Evolutionary conservation across 768 basidiomycete genomes (phyloP).

Genomic region (Boletellus emodensis): DNA sequence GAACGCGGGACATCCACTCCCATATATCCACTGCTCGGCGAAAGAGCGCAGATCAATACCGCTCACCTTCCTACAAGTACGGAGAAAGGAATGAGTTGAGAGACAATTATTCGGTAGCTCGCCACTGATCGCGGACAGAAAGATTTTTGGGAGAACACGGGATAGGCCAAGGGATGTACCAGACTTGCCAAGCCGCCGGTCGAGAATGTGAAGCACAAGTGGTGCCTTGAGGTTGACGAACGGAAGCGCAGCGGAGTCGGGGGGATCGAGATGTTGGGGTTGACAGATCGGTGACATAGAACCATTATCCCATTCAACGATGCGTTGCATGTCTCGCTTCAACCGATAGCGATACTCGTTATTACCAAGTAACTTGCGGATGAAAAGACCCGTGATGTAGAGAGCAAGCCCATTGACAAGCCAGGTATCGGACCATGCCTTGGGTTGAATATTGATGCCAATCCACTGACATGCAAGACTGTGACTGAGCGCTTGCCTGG

Average conservation of each 20-base stretch:
- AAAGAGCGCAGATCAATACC: conserved; percentile 87
- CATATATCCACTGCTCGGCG: conserved; percentile 99
- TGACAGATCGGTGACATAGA: conserved; percentile 91
- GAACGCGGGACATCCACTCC: conserved; percentile 92
- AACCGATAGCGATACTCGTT: conserved; percentile 96
- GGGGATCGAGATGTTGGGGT: conserved; percentile 79
- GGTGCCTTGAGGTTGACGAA: conserved; percentile 96
- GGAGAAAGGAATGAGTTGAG: conserved; percentile 85
- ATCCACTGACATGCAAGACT: conserved; percentile 95
- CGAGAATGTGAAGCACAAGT: conserved; percentile 93
- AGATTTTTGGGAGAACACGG: conserved; percentile 92
- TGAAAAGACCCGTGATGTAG: conserved; percentile 85
- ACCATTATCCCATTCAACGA: conserved; percentile 83
- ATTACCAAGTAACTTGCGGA: conserved; percentile 84
- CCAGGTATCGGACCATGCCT: conserved; percentile 93
- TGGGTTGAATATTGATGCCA: conserved; percentile 93
- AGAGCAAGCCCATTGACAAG: conserved; percentile 91
- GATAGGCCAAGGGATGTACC: conserved; percentile 93
- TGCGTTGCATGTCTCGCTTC: conserved; percentile 95
- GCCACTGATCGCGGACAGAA: conserved; percentile 89
- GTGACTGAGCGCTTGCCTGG: conserved; percentile 80
- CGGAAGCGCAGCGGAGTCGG: conserved; percentile 70
- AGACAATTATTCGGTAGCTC: conserved; percentile 82
- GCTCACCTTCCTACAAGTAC: conserved; percentile 90
- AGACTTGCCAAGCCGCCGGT: conserved; percentile 88